A percentile compares a stretch with the other conserved stretches of the same genome.
Conservation (phyloP, 1,139 yeast species). For the Candida sanyaensis region DNA sequence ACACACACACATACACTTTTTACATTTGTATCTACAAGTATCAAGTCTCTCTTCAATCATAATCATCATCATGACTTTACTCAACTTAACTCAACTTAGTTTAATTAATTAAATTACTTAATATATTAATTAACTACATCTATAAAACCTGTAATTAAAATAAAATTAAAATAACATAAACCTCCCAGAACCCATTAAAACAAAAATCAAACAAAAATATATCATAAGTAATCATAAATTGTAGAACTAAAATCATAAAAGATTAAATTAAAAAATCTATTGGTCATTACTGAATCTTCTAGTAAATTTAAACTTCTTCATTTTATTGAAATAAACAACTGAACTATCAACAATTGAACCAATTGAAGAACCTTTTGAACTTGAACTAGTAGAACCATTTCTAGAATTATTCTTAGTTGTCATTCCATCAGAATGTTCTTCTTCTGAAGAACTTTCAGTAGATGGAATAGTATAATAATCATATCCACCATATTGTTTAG, state of each 20-base stretch:
- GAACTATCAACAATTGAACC: conserved; percentile 12
- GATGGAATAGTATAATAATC: conserved; percentile 16
- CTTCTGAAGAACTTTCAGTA: conserved; percentile 7
- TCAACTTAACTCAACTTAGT: too few species aligned
- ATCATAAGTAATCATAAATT: too few species aligned
- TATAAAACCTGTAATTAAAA: too few species aligned
- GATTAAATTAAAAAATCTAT: not conserved
- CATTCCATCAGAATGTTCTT: not conserved
- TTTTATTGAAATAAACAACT: conserved; percentile 11
- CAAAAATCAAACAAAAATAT: too few species aligned
- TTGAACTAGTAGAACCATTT: conserved; percentile 12
- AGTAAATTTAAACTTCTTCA: conserved; percentile 13
- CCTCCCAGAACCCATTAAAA: too few species aligned
- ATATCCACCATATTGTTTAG: conserved; percentile 9
- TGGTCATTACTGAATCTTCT: conserved; percentile 12
- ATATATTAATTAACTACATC: too few species aligned
- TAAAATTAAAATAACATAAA: too few species aligned
- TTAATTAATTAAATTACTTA: too few species aligned
- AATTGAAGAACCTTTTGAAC: conserved; percentile 11
- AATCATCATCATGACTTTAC: too few species aligned
- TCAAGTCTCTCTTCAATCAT: too few species aligned
- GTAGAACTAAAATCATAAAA: not conserved
- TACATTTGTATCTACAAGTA: too few species aligned
- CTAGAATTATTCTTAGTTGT: conserved; percentile 4
- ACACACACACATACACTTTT: too few species aligned